Percentiles rank a stretch among this genome's conserved stretches.
phyloP scores from a whole-genome alignment of 2,329 filamentous ascomycete genomes.

The Alternaria postmessia region DNA sequence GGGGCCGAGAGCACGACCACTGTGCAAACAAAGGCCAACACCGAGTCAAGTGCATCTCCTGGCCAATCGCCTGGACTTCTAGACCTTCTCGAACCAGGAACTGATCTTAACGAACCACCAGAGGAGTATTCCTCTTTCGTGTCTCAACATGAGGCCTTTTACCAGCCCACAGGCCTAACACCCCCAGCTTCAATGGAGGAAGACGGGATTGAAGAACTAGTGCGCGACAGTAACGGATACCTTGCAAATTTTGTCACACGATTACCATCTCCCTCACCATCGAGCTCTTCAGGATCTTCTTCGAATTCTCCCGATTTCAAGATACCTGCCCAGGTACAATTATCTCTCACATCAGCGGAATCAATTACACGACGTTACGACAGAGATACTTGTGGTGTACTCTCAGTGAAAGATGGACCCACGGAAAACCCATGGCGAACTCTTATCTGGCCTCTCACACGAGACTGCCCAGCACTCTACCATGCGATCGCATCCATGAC shows the following conservation, averaged over 20 bases:
- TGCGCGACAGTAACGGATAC: constrained; percentile 50
- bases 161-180: constrained; percentile 41
- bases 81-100: constrained; percentile 59
- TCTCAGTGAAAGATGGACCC: constrained; percentile 74
- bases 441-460: constrained; percentile 73
- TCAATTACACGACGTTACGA: constrained; percentile 71
- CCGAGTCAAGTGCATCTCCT: constrained; percentile 50
- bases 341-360: constrained; percentile 64
- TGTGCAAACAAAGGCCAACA: constrained; percentile 35
- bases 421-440: constrained; percentile 77
- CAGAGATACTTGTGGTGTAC: constrained; percentile 71
- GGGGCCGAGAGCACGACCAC: constrained; percentile 44
- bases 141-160: constrained; percentile 47
- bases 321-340: constrained; percentile 56
- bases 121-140: constrained; percentile 48
- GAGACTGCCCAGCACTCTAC: constrained; percentile 69
- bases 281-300: constrained; percentile 47
- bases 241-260: constrained; percentile 50
- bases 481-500: constrained; percentile 75
- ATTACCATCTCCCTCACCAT: constrained; percentile 48
- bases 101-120: constrained; percentile 55
- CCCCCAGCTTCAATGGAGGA: constrained; percentile 44
- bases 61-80: constrained; percentile 59
- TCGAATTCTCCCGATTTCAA: constrained; percentile 31
- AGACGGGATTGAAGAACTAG: constrained; percentile 65